Conservation (phyloP, 768 basidiomycete species). For the Lactifluus volemus region DNA sequence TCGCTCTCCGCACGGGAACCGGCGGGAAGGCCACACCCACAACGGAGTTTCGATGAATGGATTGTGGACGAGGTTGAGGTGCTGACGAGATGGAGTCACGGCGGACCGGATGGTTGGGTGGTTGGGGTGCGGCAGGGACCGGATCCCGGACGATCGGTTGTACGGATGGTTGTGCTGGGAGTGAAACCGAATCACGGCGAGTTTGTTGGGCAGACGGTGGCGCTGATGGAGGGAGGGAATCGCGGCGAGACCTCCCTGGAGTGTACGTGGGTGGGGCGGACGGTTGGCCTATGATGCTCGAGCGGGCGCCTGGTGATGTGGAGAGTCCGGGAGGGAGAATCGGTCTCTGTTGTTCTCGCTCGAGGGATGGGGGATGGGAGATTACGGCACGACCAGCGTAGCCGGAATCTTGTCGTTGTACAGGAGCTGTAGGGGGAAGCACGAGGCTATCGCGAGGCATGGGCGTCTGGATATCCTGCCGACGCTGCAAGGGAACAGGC, state of each 20-base stretch:
- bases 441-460: slow-evolving; percentile 16
- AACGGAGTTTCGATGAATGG: slow-evolving; percentile 4
- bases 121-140: neutral
- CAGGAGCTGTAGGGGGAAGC: neutral
- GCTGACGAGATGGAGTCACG: slow-evolving; percentile 5
- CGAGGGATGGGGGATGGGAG: slow-evolving; percentile 14
- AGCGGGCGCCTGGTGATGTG: slow-evolving; percentile 6
- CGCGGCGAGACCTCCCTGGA: neutral
- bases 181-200: slow-evolving; percentile 17
- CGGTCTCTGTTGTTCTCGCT: slow-evolving; percentile 29
- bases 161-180: neutral
- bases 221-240: neutral
- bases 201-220: neutral
- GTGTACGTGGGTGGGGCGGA: slow-evolving; percentile 1
- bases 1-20: neutral
- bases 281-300: neutral
- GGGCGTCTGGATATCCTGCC: slow-evolving; percentile 10
- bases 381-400: slow-evolving; percentile 3
- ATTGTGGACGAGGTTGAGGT: neutral
- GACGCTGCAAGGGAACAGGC: slow-evolving; percentile 3
- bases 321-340: slow-evolving; percentile 13
- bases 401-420: slow-evolving; percentile 10
- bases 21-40: neutral
- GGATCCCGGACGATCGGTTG: neutral
- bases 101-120: neutral